These are phyloP conservation scores for Protomyces lactucae-debilis DNA, from an alignment of 1,139 yeast genomes.

Conservation along the genomic window DNA sequence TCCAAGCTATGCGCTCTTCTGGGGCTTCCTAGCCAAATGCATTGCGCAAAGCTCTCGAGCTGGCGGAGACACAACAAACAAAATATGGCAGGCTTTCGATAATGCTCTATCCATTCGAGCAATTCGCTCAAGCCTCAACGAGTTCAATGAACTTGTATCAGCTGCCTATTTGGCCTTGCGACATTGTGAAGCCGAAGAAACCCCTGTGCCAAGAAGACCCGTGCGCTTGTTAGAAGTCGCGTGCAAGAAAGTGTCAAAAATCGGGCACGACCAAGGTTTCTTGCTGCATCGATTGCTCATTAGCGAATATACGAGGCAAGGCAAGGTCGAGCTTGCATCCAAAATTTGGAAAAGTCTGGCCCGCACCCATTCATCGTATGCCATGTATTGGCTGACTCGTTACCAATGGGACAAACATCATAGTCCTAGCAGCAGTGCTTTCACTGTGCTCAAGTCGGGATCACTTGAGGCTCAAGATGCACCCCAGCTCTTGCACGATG, in stretches of 20 bases:
- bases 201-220: not conserved
- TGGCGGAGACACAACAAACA: not conserved
- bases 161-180: not conserved
- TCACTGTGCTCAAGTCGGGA: conserved; percentile 40
- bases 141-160: not conserved
- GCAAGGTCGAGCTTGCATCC: conserved; percentile 36
- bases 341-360: conserved; percentile 39
- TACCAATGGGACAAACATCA: conserved; percentile 43
- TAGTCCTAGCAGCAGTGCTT: conserved; percentile 33
- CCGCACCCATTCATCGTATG: conserved; percentile 39
- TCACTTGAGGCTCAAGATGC: conserved; percentile 43
- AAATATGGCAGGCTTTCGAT: not conserved
- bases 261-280: conserved; percentile 1
- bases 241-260: not conserved
- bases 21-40: not conserved
- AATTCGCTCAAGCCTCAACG: not conserved
- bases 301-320: conserved; percentile 22
- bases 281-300: conserved; percentile 11
- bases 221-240: not conserved
- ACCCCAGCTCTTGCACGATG: conserved; percentile 52
- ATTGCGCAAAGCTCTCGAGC: not conserved
- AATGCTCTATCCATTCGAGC: not conserved
- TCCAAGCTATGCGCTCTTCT: not conserved
- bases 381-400: conserved; percentile 51
- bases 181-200: not conserved